Evolutionary conservation across 2,329 filamentous ascomycete species (phyloP).

Genomic region (Alternaria dauci): DNA sequence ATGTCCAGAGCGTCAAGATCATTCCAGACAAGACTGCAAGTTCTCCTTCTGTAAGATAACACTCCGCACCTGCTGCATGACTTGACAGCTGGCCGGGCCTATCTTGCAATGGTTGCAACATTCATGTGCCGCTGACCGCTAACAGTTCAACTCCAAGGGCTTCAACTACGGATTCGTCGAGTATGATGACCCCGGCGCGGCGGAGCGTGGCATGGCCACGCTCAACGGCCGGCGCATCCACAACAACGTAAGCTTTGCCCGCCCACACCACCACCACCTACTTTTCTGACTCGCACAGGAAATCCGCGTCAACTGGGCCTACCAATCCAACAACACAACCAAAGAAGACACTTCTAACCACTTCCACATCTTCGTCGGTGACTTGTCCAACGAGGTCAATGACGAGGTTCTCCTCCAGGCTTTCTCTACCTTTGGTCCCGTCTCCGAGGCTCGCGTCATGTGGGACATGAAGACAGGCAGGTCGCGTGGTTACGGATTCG

Average conservation of each 20-base stretch:
- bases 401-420: slow-evolving; percentile 93
- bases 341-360: slow-evolving; percentile 99
- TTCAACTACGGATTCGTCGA: slow-evolving; percentile 99
- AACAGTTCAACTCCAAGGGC: slow-evolving; percentile 67
- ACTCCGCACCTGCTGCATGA: slow-evolving; percentile 20
- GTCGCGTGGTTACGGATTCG: slow-evolving; percentile 96
- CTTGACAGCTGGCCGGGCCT: slow-evolving; percentile 22
- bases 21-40: slow-evolving; percentile 99
- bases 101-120: slow-evolving; percentile 19
- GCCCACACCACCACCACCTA: not conserved
- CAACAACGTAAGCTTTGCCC: slow-evolving; percentile 75
- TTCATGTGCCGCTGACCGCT: slow-evolving; percentile 22
- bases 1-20: slow-evolving; percentile 98
- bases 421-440: slow-evolving; percentile 93
- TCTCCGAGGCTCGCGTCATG: slow-evolving; percentile 98
- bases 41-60: slow-evolving; percentile 46
- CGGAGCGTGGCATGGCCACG: slow-evolving; percentile 96
- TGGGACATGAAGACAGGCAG: slow-evolving; percentile 99
- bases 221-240: slow-evolving; percentile 95
- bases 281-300: slow-evolving; percentile 67
- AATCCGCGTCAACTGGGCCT: slow-evolving; percentile 99
- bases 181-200: slow-evolving; percentile 96
- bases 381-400: slow-evolving; percentile 98
- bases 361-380: slow-evolving; percentile 98
- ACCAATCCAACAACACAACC: slow-evolving; percentile 91